Evolutionary conservation across 2,329 filamentous ascomycete species (phyloP).

Genomic region (Passalora sequoiae): DNA sequence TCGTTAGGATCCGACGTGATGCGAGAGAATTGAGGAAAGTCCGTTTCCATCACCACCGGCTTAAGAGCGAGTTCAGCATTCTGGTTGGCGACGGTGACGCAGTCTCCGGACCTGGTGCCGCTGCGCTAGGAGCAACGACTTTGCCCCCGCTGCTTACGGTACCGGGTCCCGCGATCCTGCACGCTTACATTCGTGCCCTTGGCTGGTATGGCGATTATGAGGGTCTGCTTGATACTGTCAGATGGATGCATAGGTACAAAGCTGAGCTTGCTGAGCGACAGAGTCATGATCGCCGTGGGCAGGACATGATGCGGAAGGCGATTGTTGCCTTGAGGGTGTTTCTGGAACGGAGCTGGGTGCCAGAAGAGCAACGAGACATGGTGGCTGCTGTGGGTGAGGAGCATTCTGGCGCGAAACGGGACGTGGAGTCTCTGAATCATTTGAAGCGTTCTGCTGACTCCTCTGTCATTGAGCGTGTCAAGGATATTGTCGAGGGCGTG

Average conservation of each 20-base stretch:
- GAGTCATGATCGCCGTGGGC: conserved; percentile 29
- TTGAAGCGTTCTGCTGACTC: conserved; percentile 17
- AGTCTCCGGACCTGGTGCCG: no score
- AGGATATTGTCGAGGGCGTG: conserved; percentile 31
- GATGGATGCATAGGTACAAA: conserved; percentile 55
- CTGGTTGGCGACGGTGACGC: conserved; percentile 10
- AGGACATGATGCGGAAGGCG: conserved; percentile 32
- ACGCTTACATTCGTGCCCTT: conserved; percentile 60
- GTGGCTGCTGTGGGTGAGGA: no score
- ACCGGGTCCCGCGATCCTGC: conserved; percentile 46
- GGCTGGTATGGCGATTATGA: conserved; percentile 56
- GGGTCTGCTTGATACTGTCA: conserved; percentile 53
- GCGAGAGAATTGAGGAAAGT: background rate
- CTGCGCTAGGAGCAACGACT: background rate
- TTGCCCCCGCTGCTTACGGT: conserved; percentile 38
- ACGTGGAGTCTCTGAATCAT: conserved; percentile 4
- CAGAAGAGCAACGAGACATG: no score
- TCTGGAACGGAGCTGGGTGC: conserved; percentile 36
- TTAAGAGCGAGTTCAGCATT: conserved; percentile 12
- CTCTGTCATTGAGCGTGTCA: conserved; percentile 19
- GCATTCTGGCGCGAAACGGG: background rate
- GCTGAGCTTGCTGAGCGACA: conserved; percentile 27
- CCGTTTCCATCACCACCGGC: background rate
- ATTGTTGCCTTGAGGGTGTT: conserved; percentile 40
- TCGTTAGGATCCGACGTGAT: background rate